Base-by-base conservation (phyloP, 345 rosid species). In the Erysimum cheiranthoides region DNA sequence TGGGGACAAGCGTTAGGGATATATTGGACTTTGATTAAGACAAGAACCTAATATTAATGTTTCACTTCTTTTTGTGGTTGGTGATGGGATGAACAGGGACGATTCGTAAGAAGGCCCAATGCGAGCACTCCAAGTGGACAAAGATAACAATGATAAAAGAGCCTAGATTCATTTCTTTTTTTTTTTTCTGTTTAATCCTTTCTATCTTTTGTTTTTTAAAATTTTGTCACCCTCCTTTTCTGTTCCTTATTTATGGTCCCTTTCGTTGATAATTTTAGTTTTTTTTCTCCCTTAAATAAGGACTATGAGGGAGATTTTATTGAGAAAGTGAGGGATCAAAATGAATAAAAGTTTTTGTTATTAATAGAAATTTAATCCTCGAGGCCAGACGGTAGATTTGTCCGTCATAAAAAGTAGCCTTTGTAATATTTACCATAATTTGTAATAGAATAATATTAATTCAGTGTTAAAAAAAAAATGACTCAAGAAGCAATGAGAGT, bases 41-140 rank as follows among this genome's bases (percentile, higher is more conserved):
- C 70, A 73, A 59, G 68, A 78, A 52, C 53, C 78, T 52, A 79
- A 61, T 28, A 67, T 50, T 68, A 73, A 66, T 79, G 73, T 78
- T 51, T 30, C 5, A 13, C 31, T 36, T 60, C 25, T 59, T 71
- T 18, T 2, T 78, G 70, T 79, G 82, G 70, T 67, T 73, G 73
- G 68, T 70, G 59, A 76, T 76, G 61, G 57, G 52, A 53, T 65
- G 21, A 40, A 73, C 71, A 79, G 82, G 82, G 82, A 61, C 75
- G 82, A 43, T 79, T 79, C 38, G 79, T 79, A 76, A 79, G 76
- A 70, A 70, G 82, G 67, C 64, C 82, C 79, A 79, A 74, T 74
- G 61, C 5, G 30, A 79, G 6, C 16, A 60, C 14, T 73, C 70
- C 82, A 57, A 70, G 63, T 79, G 79, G 68, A 47, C 58, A 74